Evolutionary conservation across 208 protist genomes (phyloP), one percentile per base, ranked within the genome.

Genomic region (Kentomonas sorsogonicus): DNA sequence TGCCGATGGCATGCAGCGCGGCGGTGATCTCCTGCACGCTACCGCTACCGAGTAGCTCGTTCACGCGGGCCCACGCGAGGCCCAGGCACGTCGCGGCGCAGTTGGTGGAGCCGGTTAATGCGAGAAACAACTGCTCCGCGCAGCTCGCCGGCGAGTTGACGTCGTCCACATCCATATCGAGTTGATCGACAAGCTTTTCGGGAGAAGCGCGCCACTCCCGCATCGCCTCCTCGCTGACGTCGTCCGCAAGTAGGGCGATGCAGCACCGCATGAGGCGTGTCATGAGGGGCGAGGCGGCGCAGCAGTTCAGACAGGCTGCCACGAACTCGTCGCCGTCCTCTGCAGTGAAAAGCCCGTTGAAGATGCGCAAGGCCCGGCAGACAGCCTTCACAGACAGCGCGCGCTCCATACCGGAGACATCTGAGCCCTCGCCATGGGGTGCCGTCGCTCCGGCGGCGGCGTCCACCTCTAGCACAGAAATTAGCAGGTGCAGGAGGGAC

Each of bases 1-100:
- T 64, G 48, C 87, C 87, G 44, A 94, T 83, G 3, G 80, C 83
- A 63, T 94, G 87, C 33, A 94, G 73, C 16, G 81, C 87, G 0
- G 83, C 83, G 15, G 83, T 94, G 20, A 88, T 59, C 1, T 60
- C 45, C 2, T 27, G 39, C 1, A 61, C 66, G 36, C 73, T 40
- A 10, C 81, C 76, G 4, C 25, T 53, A 0, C 53, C 64, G 0
- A 94, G 77, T 26, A 89, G 57, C 7, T 69, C 34, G 53, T 83
- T 78, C 1, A 89, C 73, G 10, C 79, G 38, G 7, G 36, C 46
- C 84, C 87, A 94, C 30, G 77, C 69, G 10, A 44, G 51, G 15
- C 40, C 23, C 25, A 91, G 60, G 26, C 46, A 50, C 0, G 41
- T 11, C 3, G 29, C 41, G 18, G 63, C 74, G 45, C 61, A 72